Percentiles rank a stretch among this genome's conserved stretches.
Evolutionary conservation across 73 alveolate genomes (phyloP).

Genomic region (Durusdinium trenchii): DNA sequence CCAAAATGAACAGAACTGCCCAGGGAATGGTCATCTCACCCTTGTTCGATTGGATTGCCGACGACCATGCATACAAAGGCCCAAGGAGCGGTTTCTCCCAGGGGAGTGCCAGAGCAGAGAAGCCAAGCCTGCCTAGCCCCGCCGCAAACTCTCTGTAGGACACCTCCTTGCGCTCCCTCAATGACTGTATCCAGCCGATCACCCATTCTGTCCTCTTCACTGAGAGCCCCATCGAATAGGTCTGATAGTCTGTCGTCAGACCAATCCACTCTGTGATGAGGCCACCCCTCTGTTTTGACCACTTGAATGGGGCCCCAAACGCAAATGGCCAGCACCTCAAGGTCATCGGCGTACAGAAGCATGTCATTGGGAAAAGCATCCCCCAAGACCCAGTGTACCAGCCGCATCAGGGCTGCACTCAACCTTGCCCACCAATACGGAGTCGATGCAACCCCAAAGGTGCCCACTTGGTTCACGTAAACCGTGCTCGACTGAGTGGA

Average conservation of each 20-base stretch:
- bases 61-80: conserved; percentile 12
- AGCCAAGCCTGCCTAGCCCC: conserved; percentile 16
- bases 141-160: conserved; percentile 29
- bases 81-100: conserved; percentile 53
- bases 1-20: neutral
- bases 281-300: no score
- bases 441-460: conserved; percentile 5
- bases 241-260: no score
- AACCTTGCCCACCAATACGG: conserved; percentile 41
- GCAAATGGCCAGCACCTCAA: no score
- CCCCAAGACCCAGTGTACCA: neutral
- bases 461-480: no score
- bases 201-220: no score
- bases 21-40: neutral
- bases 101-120: conserved; percentile 10
- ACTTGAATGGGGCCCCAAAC: no score
- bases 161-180: no score
- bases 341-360: conserved; percentile 61
- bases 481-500: neutral
- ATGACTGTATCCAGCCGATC: no score
- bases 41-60: neutral
- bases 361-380: neutral
- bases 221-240: no score
- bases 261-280: no score
- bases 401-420: neutral